These are phyloP conservation scores for Vicia faba DNA, from an alignment of 306 rosid genomes.

Conservation along the genomic window DNA sequence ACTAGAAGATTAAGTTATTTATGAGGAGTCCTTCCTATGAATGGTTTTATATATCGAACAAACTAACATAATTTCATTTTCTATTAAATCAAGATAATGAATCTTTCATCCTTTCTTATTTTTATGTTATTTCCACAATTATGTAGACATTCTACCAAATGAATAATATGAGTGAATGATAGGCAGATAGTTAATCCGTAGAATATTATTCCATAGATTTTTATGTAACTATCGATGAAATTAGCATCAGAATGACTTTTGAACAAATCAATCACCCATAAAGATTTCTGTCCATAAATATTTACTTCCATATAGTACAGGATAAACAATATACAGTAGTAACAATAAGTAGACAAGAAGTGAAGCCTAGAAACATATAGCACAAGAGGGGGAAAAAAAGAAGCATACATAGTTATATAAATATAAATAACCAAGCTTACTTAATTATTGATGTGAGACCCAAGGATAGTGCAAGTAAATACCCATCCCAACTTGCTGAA, in stretches of 20 bases:
- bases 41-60: slow-evolving; percentile 27
- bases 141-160: neutral
- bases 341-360: slow-evolving; percentile 29
- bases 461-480: slow-evolving; percentile 77
- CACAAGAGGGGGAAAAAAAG: slow-evolving; percentile 3
- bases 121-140: slow-evolving; percentile 19
- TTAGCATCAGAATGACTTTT: slow-evolving; percentile 9
- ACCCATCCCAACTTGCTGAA: slow-evolving; percentile 65
- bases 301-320: slow-evolving; percentile 10
- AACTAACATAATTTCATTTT: neutral
- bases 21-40: neutral
- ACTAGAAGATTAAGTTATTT: slow-evolving; percentile 10
- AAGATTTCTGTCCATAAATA: slow-evolving; percentile 11
- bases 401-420: slow-evolving; percentile 5
- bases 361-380: slow-evolving; percentile 21
- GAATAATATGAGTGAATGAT: slow-evolving; percentile 1
- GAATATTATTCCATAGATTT: neutral
- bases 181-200: slow-evolving; percentile 13
- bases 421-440: slow-evolving; percentile 53
- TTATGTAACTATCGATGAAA: neutral
- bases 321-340: neutral
- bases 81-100: slow-evolving; percentile 4
- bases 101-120: slow-evolving; percentile 3
- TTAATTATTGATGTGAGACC: slow-evolving; percentile 83
- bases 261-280: neutral